Conservation (phyloP, 2,329 filamentous ascomycete genomes). For the Trichoderma semiorbis region DNA sequence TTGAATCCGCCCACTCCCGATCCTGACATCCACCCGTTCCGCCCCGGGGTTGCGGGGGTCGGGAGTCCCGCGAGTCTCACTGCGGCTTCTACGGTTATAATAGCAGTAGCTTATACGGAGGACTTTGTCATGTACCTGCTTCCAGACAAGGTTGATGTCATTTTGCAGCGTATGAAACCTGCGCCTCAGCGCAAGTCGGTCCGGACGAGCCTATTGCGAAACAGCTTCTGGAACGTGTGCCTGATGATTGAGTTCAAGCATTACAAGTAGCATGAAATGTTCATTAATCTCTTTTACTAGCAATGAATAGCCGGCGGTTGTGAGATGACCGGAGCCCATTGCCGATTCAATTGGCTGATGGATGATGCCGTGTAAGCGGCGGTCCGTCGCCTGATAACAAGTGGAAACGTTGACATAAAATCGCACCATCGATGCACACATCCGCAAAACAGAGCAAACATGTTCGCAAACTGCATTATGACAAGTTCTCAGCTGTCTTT, state of each 20-base stretch:
- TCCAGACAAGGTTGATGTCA: not conserved
- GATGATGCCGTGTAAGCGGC: not conserved
- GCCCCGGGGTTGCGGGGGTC: not conserved
- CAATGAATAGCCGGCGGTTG: not conserved
- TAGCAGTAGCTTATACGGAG: not conserved
- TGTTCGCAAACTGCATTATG: not conserved
- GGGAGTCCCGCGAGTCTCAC: not conserved
- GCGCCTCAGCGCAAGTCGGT: not conserved
- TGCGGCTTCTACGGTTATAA: not conserved
- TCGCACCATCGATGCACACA: not conserved
- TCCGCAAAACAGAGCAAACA: not conserved
- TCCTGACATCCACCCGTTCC: conserved; percentile 6
- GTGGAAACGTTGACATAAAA: conserved; percentile 13
- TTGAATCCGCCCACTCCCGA: not conserved
- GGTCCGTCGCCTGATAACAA: not conserved
- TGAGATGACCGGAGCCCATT: not conserved
- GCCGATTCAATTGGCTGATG: not conserved
- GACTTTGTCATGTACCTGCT: not conserved
- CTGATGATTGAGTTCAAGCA: not conserved
- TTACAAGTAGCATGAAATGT: not conserved
- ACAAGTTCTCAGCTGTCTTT: not conserved
- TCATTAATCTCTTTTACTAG: not conserved
- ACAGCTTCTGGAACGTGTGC: not conserved
- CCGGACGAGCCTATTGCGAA: not conserved
- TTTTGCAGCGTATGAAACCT: not conserved